Conservation (phyloP, 2,329 filamentous ascomycete genomes). For the Ophiostoma perfectum region DNA sequence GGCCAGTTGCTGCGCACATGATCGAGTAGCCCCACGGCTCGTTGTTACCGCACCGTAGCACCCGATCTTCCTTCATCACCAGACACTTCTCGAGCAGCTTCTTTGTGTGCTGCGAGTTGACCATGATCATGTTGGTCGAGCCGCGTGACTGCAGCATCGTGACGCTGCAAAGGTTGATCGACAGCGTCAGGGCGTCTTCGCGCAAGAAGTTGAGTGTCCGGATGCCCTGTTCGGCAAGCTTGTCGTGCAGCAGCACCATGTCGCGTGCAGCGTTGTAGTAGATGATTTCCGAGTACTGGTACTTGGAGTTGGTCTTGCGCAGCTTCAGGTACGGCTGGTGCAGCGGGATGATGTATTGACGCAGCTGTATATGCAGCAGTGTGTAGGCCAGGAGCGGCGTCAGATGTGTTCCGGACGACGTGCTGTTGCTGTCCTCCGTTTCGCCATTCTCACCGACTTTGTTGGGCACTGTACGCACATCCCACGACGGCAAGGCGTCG, state of each 20-base stretch:
- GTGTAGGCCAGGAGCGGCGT: slow-evolving; percentile 56
- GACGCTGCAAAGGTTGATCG: slow-evolving; percentile 57
- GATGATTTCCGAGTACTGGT: slow-evolving; percentile 58
- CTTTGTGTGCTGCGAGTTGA: slow-evolving; percentile 55
- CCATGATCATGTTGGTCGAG: slow-evolving; percentile 58
- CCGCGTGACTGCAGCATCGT: slow-evolving; percentile 55
- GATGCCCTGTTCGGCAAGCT: slow-evolving; percentile 54
- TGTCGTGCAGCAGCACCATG: slow-evolving; percentile 57
- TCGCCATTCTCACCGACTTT: slow-evolving; percentile 34
- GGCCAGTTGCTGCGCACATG: slow-evolving; percentile 55
- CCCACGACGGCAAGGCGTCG: slow-evolving; percentile 55
- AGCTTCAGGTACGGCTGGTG: slow-evolving; percentile 57
- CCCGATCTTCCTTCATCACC: slow-evolving; percentile 55
- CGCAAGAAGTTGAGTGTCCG: slow-evolving; percentile 55
- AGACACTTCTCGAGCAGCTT: slow-evolving; percentile 58
- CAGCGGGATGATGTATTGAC: slow-evolving; percentile 57
- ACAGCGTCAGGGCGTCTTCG: slow-evolving; percentile 55
- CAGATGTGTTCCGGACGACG: slow-evolving; percentile 34
- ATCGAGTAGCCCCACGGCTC: slow-evolving; percentile 61
- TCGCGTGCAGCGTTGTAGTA: slow-evolving; percentile 59
- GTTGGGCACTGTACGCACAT: slow-evolving; percentile 30
- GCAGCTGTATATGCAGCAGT: slow-evolving; percentile 54
- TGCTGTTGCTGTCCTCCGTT: slow-evolving; percentile 30
- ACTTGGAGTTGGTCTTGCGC: slow-evolving; percentile 54
- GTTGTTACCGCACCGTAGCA: slow-evolving; percentile 57